Evolutionary conservation across 257 asterid genomes (phyloP), one percentile per base, ranked within the genome.

Genomic region (Primulina eburnea): DNA sequence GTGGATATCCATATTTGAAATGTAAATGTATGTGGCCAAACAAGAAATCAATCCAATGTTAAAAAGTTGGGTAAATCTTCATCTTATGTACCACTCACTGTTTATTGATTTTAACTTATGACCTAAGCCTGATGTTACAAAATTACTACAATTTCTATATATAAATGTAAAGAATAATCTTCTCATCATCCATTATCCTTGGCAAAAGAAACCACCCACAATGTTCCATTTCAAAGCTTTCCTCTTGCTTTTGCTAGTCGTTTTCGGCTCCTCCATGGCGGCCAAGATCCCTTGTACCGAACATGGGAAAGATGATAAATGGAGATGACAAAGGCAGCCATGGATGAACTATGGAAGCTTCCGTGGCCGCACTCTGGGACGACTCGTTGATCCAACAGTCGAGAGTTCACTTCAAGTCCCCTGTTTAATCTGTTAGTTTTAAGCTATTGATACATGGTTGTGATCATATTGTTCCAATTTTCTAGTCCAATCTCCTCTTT

Each of bases 281-380:
- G 67, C 69, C 35, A 29, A 60, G 38, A 69, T 26, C 26, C 61
- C 40, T 26, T 63, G 32, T n/a, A 50, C 64, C 40, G 73, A 29
- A 12, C 72, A 62, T 21, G 73, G 67, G 58, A 73, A 58, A 18
- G 64, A 71, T 11, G 73, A 43, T 11, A 33, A 10, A 60, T 58
- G 78, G 73, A 72, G 79, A 78, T 75, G 82, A 87, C 77, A 68
- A 65, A 76, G 77, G 76, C 50, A 77, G 78, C 70, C 83, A 10
- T 67, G 85, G 81, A 79, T 84, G 82, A 85, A 85, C 68, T 91
- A 88, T 20, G 95, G 95, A 60, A 82, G 91, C 84, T 77, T 76
- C 17, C 84, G 88, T 0, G 88, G 88, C 11, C 81, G 17, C 6
- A 40, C 81, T 37, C 77, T 40, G 32, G 78, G 76, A 72, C 88